Base-by-base conservation (phyloP, 192 early-diverging fungal genomes). In the Paraglomus brasilianum region DNA sequence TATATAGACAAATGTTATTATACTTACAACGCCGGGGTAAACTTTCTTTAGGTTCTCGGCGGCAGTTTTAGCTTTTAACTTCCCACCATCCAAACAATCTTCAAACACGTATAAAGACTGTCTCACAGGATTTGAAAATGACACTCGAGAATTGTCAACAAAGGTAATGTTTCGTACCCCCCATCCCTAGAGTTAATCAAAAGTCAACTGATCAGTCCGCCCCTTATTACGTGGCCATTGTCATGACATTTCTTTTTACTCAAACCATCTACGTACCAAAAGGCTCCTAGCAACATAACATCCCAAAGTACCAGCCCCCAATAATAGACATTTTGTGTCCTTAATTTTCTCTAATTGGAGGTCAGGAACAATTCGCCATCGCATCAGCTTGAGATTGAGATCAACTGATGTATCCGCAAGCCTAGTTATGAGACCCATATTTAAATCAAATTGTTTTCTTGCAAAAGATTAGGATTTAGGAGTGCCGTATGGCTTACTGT, bases 371-470 rank as follows among this genome's bases (percentile, higher is more conserved):
- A 96, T 80, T 11, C 97, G 83, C 97, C 97, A 98, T 47, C 93
- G 86, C 97, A 98, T 98, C 50, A 98, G 81, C 69, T 97, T 95
- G 52, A 98, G 82, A 72, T 98, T 98, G 44, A 98, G 76, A 66
- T 95, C 92, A 15, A 98, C 91, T 2, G 97, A 91, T 0, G 94
- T 91, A 49, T 89, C 89, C 1, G 95, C 93, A 61, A 98, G 80
- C 55, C 89, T 89, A 74, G n/a, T 19, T 30, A 30, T 19, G 4
- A 68, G 8, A 58, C 21, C n/a, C 48, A 42, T 19, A 41, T 43
- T 38, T 57, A 42, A 74, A 42, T 39, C 22, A 19, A 2, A 19
- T 59, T 15, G 57, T 36, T 38, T 36, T 22, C 57, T 15, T 36
- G 15, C 57, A 59, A 59, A 14, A 59, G 61, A 36, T 15, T 30